phyloP scores from a whole-genome alignment of 139 green algal genomes.

The Mychonastes homosphaera region DNA sequence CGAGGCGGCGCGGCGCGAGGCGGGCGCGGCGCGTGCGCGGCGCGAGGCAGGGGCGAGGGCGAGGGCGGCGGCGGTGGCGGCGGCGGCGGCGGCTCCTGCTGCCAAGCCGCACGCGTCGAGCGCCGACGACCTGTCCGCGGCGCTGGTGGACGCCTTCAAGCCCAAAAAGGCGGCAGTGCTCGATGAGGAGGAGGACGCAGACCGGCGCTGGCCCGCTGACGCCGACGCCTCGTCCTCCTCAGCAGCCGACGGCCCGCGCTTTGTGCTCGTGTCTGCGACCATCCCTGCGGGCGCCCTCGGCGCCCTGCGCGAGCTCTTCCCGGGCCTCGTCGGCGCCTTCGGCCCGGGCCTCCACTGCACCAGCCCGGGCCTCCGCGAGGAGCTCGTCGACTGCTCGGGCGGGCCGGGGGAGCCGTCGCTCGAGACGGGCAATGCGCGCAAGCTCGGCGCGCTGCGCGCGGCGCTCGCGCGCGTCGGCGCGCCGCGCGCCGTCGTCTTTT shows the following conservation, averaged over 20 bases:
- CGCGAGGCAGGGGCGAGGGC: no score
- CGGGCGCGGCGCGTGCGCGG: neutral
- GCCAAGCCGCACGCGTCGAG: no score
- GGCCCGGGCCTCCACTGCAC: conserved; percentile 76
- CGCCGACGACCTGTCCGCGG: no score
- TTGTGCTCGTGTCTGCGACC: conserved; percentile 74
- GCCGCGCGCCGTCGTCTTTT: conserved; percentile 58
- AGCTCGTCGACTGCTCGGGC: conserved; percentile 89
- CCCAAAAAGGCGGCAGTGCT: conserved; percentile 46
- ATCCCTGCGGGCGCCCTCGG: conserved; percentile 54
- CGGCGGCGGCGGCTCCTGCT: no score
- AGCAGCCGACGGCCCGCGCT: no score
- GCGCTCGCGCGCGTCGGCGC: conserved; percentile 21
- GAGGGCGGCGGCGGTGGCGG: no score
- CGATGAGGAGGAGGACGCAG: conserved; percentile 41
- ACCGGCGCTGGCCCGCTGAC: no score
- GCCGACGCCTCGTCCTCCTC: conserved; percentile 14
- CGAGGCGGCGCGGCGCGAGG: neutral
- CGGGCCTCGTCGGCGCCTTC: conserved; percentile 41
- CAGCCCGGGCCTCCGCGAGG: conserved; percentile 58
- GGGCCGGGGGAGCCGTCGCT: conserved; percentile 66
- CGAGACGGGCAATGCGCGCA: conserved; percentile 62
- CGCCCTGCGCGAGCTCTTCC: conserved; percentile 43
- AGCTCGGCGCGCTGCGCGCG: conserved; percentile 53
- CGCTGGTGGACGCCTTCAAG: no score